Percentiles rank a stretch among this genome's conserved stretches.
These are phyloP conservation scores for Lyophyllum atratum DNA, from an alignment of 768 basidiomycete species.

Conservation along the genomic window DNA sequence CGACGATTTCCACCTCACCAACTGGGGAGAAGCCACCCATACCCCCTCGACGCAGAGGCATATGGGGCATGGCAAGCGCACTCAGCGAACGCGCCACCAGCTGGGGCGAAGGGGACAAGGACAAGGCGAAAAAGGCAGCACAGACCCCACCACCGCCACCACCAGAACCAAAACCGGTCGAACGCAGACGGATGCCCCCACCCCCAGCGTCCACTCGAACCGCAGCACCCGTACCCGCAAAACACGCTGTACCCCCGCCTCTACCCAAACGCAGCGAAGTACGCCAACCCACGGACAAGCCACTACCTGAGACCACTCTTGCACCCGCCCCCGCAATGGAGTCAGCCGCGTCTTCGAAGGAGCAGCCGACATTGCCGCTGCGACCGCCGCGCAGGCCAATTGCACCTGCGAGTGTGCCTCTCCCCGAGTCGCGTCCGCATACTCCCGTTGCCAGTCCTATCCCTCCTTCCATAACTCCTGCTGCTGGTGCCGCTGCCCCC, in stretches of 20 bases:
- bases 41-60: constrained; percentile 60
- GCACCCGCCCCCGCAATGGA: constrained; percentile 1
- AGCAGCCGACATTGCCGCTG: constrained; percentile 12
- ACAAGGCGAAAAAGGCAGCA: constrained; percentile 29
- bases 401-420: constrained; percentile 39
- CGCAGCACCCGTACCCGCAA: constrained; percentile 22
- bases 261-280: constrained; percentile 51
- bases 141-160: constrained; percentile 14
- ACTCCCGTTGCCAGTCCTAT: constrained; percentile 22
- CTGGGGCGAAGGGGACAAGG: constrained; percentile 51
- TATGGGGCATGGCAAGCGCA: constrained; percentile 72
- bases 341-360: constrained; percentile 2
- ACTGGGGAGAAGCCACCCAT: constrained; percentile 54
- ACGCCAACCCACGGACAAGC: constrained; percentile 24
- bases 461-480: not conserved
- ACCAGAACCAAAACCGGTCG: constrained; percentile 15
- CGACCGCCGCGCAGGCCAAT: constrained; percentile 20
- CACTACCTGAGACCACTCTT: constrained; percentile 1
- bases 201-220: constrained; percentile 28
- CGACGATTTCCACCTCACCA: constrained; percentile 22
- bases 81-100: constrained; percentile 59
- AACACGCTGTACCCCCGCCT: constrained; percentile 41
- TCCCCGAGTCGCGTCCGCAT: constrained; percentile 46
- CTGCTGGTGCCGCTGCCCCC: constrained; percentile 16
- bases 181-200: constrained; percentile 31